These are phyloP conservation scores for Vigna hirtella DNA, from an alignment of 306 rosid species.

Conservation along the genomic window DNA sequence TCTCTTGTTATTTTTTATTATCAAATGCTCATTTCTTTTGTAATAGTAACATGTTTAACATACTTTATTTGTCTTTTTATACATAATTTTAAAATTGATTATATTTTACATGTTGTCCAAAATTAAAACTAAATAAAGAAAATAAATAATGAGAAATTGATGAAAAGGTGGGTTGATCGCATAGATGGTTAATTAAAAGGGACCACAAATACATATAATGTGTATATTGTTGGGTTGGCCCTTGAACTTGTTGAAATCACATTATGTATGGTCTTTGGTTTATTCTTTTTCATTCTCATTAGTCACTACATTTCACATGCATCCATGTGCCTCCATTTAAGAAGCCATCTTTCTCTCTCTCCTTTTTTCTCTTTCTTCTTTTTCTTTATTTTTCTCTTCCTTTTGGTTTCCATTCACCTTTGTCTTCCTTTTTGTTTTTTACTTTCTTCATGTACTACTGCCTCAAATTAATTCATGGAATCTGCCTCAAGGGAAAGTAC, in stretches of 20 bases:
- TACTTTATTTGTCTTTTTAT: neutral
- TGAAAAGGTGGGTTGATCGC: neutral
- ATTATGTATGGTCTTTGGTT: conserved; percentile 47
- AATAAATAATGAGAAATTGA: neutral
- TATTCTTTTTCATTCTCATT: conserved; percentile 49
- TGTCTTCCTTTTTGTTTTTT: neutral
- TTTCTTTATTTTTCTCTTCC: conserved; percentile 13
- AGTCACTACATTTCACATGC: conserved; percentile 65
- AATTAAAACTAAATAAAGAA: neutral
- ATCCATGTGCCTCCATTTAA: conserved; percentile 72
- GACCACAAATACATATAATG: conserved; percentile 32
- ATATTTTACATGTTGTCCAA: neutral
- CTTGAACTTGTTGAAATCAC: conserved; percentile 41
- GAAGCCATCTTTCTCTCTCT: conserved; percentile 45
- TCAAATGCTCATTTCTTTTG: neutral
- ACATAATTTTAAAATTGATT: neutral
- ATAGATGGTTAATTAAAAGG: conserved; percentile 19
- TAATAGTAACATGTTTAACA: neutral
- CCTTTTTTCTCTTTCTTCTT: neutral
- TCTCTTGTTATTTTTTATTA: too few species aligned
- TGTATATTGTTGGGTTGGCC: conserved; percentile 29
- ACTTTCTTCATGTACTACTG: neutral
- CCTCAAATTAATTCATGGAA: conserved; percentile 5
- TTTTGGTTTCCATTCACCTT: conserved; percentile 5
- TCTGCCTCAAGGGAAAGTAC: conserved; percentile 6